Percentiles rank a stretch among this genome's conserved stretches.
These are phyloP conservation scores for Trematosphaeria pertusa DNA, from an alignment of 2,329 filamentous ascomycete species.

Conservation along the genomic window DNA sequence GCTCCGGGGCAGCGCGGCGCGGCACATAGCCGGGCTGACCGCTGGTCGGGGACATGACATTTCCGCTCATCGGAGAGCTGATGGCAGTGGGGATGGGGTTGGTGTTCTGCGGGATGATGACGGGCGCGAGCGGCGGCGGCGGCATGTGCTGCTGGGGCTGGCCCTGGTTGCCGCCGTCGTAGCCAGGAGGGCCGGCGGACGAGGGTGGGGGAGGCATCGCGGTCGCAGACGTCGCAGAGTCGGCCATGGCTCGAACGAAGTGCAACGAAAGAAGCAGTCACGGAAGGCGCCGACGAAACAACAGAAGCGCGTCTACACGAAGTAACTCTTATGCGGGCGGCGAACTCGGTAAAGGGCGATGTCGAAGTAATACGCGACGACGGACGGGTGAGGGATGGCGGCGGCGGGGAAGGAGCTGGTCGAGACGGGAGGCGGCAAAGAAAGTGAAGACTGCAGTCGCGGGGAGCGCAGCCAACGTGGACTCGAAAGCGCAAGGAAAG, in stretches of 20 bases:
- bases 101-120: conserved; percentile 92
- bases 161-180: conserved; percentile 75
- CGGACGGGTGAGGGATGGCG: background rate
- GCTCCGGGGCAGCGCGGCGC: conserved; percentile 92
- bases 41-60: conserved; percentile 84
- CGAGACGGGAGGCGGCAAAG: conserved; percentile 10
- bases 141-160: conserved; percentile 84
- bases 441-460: conserved; percentile 14
- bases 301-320: too few species aligned
- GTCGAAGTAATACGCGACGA: conserved; percentile 5
- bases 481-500: conserved; percentile 45
- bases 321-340: conserved; percentile 11
- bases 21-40: conserved; percentile 72
- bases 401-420: background rate
- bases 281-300: conserved; percentile 14
- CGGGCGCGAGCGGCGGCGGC: conserved; percentile 82
- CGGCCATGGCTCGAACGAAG: conserved; percentile 69
- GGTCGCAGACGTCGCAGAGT: conserved; percentile 67
- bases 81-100: conserved; percentile 94
- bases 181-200: conserved; percentile 75
- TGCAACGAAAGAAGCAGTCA: conserved; percentile 17
- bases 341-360: conserved; percentile 15
- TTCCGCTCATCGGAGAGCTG: conserved; percentile 81
- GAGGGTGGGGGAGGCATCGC: conserved; percentile 75
- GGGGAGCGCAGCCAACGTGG: conserved; percentile 30